phyloP scores from a whole-genome alignment of 1,284 basidiomycete genomes.

The Tranzscheliella williamsii region DNA sequence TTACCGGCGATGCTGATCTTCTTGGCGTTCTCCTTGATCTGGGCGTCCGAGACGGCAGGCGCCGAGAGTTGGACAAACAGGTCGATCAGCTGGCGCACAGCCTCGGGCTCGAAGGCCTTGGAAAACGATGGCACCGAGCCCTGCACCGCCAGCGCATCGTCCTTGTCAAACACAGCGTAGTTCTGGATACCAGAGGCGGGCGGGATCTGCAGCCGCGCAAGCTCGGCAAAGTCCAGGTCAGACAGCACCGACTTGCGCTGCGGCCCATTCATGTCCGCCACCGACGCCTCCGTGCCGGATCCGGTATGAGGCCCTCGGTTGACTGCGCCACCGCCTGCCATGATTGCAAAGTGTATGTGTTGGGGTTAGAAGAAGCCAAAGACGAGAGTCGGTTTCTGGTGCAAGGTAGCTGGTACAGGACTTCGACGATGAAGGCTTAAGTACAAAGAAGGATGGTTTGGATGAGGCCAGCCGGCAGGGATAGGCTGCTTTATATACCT shows the following conservation, averaged over 20 bases:
- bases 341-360: constrained; percentile 2
- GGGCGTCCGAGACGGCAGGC: constrained; percentile 8
- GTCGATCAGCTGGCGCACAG: constrained; percentile 18
- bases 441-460: no score
- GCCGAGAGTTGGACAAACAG: constrained; percentile 22
- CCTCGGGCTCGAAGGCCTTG: constrained; percentile 8
- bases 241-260: constrained; percentile 20
- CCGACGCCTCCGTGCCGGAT: constrained; percentile 18
- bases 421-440: no score
- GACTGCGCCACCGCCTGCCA: constrained; percentile 23
- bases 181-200: constrained; percentile 22
- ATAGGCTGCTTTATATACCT: no score
- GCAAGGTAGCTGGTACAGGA: no score
- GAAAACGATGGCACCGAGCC: constrained; percentile 19
- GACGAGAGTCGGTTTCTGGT: no score
- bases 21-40: constrained; percentile 4
- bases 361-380: no score
- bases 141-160: constrained; percentile 14
- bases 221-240: constrained; percentile 19
- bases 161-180: constrained; percentile 30
- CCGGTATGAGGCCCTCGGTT: constrained; percentile 30
- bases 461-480: no score
- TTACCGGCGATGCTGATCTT: constrained; percentile 11
- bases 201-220: constrained; percentile 20
- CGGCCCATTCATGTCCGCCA: constrained; percentile 9